Evolutionary conservation across 2,329 filamentous ascomycete genomes (phyloP), one percentile per base, ranked within the genome.

Genomic region (Pseudopyricularia cyperi): DNA sequence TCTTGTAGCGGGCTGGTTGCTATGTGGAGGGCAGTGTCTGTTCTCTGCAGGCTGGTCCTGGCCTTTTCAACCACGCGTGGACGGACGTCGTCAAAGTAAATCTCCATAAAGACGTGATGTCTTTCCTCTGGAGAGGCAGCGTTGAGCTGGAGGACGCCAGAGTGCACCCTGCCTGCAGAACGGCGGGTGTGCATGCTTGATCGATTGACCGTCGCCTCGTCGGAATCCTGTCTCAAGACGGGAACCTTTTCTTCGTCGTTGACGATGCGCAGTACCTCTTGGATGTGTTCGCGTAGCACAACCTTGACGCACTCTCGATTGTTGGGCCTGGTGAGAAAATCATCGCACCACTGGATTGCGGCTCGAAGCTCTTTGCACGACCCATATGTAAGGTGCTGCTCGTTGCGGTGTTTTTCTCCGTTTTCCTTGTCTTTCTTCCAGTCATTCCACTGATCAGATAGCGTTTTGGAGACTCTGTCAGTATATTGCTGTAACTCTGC

Each of bases 1-100:
- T 15, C 17, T 15, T 30, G 8, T 7, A 12, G 2, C 17, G 28
- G 22, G 47, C 17, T 34, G 17, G 28, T 49, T 47, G 24, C n/a
- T 33, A 35, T 49, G 5, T 30, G 19, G 3, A 28, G n/a, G 1
- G 30, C 12, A 5, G 50, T 42, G 26, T 51, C 35, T 24, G n/a
- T 37, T 19, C 48, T 54, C 14, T 55, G 34, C 60, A 44, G 34
- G 33, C 37, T 46, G 55, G 53, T 58, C 60, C 9, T 56, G 44
- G 50, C 32, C 22, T 22, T n/a, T 6, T 60, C 57, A 11, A 71
- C 61, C 2, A 77, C 73, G 3, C 62, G 60, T 3, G 57, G 63
- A 5, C 70, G 67, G 14, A 80, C 65, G 1, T 65, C 58, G 11
- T 66, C 56, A 55, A 78, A 79, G 58, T 80, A 80, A 2, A 76